These are phyloP conservation scores for Penicillium sp. DNA, from an alignment of 2,329 filamentous ascomycete genomes.

Conservation along the genomic window DNA sequence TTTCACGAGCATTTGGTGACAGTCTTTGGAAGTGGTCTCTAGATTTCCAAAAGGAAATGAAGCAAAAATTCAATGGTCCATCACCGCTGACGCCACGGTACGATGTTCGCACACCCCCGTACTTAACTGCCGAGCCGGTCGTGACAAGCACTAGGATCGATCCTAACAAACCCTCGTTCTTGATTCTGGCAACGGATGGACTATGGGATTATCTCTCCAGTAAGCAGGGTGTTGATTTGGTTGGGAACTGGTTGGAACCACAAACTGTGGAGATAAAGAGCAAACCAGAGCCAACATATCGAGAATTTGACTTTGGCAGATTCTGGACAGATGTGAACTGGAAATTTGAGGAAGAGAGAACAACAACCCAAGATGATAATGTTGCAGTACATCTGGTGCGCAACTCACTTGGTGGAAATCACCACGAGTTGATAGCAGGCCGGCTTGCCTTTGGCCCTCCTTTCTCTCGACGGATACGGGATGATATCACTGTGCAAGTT, in stretches of 20 bases:
- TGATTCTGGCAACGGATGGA: slow-evolving; percentile 66
- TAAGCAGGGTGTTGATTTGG: slow-evolving; percentile 57
- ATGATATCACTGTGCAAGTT: slow-evolving; percentile 54
- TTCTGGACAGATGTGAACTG: slow-evolving; percentile 24
- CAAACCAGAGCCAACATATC: slow-evolving; percentile 21
- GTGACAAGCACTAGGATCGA: slow-evolving; percentile 57
- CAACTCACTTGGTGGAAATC: slow-evolving; percentile 53
- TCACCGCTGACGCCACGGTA: slow-evolving; percentile 43
- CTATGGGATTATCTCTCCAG: slow-evolving; percentile 62
- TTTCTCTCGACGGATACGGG: slow-evolving; percentile 41
- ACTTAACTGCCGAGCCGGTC: slow-evolving; percentile 65
- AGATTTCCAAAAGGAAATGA: slow-evolving; percentile 45
- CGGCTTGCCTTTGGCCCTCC: slow-evolving; percentile 28
- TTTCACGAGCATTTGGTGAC: slow-evolving; percentile 68
- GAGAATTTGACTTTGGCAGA: slow-evolving; percentile 23
- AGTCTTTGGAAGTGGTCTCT: slow-evolving; percentile 65
- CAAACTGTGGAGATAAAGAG: slow-evolving; percentile 35
- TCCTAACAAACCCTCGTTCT: slow-evolving; percentile 51
- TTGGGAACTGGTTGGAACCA: slow-evolving; percentile 53
- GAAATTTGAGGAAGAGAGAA: slow-evolving; percentile 43
- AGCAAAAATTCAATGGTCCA: slow-evolving; percentile 35
- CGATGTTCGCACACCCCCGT: slow-evolving; percentile 55
- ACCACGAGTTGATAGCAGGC: slow-evolving; percentile 34
- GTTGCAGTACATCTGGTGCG: slow-evolving; percentile 52
- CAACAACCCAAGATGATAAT: slow-evolving; percentile 52